Evolutionary conservation across 148 eudicot species (phyloP).

Genomic region (Silene latifolia): DNA sequence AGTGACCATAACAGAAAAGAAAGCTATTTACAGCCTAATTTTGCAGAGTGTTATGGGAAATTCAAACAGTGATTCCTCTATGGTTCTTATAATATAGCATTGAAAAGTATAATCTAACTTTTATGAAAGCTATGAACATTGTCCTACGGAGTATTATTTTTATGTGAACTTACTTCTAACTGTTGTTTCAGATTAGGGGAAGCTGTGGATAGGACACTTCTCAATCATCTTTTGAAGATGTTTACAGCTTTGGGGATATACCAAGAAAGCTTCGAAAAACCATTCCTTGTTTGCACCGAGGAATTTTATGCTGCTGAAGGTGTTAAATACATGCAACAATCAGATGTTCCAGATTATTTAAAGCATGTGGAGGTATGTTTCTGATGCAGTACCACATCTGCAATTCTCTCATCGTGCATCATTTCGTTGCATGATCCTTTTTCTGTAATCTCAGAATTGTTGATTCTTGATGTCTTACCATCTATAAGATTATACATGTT

Average conservation of each 20-base stretch:
- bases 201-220: slow-evolving; percentile 93
- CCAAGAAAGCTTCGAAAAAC: slow-evolving; percentile 87
- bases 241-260: slow-evolving; percentile 89
- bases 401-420: background rate
- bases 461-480: background rate
- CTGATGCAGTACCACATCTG: slow-evolving; percentile 6
- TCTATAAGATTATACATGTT: background rate
- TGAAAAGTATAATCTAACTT: background rate
- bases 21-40: background rate
- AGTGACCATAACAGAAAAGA: background rate
- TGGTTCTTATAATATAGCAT: background rate
- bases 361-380: slow-evolving; percentile 85
- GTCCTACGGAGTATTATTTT: background rate
- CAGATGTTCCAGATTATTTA: slow-evolving; percentile 94
- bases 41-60: background rate
- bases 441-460: background rate
- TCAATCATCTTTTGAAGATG: slow-evolving; percentile 96
- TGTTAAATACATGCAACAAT: slow-evolving; percentile 88
- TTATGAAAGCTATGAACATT: background rate
- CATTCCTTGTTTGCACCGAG: slow-evolving; percentile 77
- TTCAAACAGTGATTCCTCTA: background rate
- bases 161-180: background rate
- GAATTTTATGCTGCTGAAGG: slow-evolving; percentile 98
- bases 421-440: background rate
- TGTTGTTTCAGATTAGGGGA: slow-evolving; percentile 72